Conservation (phyloP, 306 rosid genomes). For the Begonia masoniana region DNA sequence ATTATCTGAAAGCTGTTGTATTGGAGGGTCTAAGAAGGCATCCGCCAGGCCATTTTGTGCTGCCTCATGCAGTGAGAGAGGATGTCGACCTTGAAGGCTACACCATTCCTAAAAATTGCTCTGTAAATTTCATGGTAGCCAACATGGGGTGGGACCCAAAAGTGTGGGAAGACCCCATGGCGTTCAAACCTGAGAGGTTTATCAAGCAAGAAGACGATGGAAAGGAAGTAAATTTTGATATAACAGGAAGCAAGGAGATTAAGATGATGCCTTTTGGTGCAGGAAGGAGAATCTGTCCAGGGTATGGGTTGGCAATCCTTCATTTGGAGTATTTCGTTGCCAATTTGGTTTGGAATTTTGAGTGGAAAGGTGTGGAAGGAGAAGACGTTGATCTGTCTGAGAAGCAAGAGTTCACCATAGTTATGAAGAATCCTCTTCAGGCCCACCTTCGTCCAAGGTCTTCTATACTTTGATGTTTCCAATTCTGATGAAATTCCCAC, state of each 20-base stretch:
- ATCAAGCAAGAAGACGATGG: neutral
- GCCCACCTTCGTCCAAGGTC: neutral
- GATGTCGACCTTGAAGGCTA: slow-evolving; percentile 2
- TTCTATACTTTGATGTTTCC: neutral
- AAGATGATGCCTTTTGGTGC: slow-evolving; percentile 13
- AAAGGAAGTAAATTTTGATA: neutral
- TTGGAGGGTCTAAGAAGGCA: slow-evolving; percentile 5
- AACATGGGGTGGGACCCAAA: slow-evolving; percentile 4
- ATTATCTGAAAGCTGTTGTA: slow-evolving; percentile 9
- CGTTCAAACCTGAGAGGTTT: slow-evolving; percentile 8
- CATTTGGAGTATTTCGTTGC: slow-evolving; percentile 10
- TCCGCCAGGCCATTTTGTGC: slow-evolving; percentile 7
- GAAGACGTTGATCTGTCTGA: slow-evolving; percentile 4
- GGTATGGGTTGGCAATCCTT: neutral
- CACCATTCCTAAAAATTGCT: slow-evolving; percentile 1
- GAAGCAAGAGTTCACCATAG: neutral
- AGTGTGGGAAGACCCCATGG: slow-evolving; percentile 11
- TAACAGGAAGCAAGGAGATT: slow-evolving; percentile 10
- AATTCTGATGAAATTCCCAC: too few species aligned
- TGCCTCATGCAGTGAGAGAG: slow-evolving; percentile 10
- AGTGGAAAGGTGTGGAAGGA: slow-evolving; percentile 3
- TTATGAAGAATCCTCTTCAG: slow-evolving; percentile 1
- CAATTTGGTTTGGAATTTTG: slow-evolving; percentile 7
- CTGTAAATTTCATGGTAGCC: slow-evolving; percentile 2
- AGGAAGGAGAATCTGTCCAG: slow-evolving; percentile 10